Evolutionary conservation across 345 rosid species (phyloP).

Genomic region (Murraya paniculata): DNA sequence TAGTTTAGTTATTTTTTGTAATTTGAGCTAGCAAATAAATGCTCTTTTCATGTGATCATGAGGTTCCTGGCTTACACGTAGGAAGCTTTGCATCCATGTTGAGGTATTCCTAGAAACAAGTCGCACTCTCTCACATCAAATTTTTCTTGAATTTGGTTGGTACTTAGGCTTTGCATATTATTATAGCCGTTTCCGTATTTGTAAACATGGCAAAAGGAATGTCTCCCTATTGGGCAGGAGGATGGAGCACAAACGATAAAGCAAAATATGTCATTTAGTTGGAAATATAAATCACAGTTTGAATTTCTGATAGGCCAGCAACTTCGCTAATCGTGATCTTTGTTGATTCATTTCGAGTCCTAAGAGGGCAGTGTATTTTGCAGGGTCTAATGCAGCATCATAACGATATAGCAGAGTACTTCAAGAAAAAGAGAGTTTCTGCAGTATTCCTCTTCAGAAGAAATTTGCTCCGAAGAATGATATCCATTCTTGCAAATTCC

Average conservation of each 20-base stretch:
- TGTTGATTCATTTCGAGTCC: neutral
- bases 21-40: neutral
- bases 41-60: neutral
- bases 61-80: neutral
- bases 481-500: conserved; percentile 35
- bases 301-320: neutral
- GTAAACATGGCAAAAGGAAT: neutral
- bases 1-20: too few relatives aligned
- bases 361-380: neutral
- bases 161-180: neutral
- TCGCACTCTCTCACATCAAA: neutral
- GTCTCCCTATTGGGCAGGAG: neutral
- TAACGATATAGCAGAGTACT: conserved; percentile 28
- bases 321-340: neutral
- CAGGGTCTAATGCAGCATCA: conserved; percentile 36
- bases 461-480: conserved; percentile 38
- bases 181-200: neutral
- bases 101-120: neutral
- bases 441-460: conserved; percentile 33
- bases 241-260: neutral
- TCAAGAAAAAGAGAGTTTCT: conserved; percentile 36
- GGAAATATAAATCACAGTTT: too few relatives aligned
- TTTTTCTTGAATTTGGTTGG: neutral
- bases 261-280: neutral
- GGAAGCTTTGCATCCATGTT: neutral